Conservation (phyloP, 2,329 filamentous ascomycete genomes). For the Pochonia chlamydosporia region DNA sequence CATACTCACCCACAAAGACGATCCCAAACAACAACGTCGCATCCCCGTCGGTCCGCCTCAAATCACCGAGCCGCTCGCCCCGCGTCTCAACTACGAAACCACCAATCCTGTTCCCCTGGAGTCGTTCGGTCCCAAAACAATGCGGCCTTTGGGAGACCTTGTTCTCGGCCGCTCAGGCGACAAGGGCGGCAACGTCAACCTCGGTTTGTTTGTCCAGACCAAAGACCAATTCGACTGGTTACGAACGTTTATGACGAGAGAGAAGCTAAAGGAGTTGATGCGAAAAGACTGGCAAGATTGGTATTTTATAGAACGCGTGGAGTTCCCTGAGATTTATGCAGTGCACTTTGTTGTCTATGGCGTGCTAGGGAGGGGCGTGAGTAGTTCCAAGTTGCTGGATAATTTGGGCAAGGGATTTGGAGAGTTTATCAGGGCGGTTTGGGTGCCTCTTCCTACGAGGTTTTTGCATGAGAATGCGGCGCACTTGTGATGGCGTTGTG, state of each 20-base stretch:
- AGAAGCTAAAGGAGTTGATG: constrained; percentile 29
- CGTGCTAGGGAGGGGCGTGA: constrained; percentile 37
- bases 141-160: constrained; percentile 22
- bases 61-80: constrained; percentile 11
- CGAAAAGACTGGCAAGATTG: constrained; percentile 24
- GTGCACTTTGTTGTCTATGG: constrained; percentile 48
- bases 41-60: constrained; percentile 14
- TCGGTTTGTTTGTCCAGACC: constrained; percentile 39
- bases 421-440: constrained; percentile 35
- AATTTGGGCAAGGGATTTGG: constrained; percentile 46
- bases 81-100: constrained; percentile 18
- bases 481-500: background rate
- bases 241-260: constrained; percentile 32
- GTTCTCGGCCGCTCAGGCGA: constrained; percentile 29
- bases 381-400: constrained; percentile 41
- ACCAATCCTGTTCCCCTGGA: constrained; percentile 5
- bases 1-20: constrained; percentile 9
- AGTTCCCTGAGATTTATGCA: constrained; percentile 36
- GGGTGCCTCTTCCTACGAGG: constrained; percentile 14
- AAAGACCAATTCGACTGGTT: constrained; percentile 40
- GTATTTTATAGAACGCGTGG: constrained; percentile 39
- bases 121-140: constrained; percentile 14
- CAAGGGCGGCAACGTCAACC: constrained; percentile 37
- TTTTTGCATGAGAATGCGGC: constrained; percentile 11
- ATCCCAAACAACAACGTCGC: constrained; percentile 2